These are phyloP conservation scores for Arthrobotrys megalospora DNA, from an alignment of 2,329 filamentous ascomycete genomes.

Conservation along the genomic window DNA sequence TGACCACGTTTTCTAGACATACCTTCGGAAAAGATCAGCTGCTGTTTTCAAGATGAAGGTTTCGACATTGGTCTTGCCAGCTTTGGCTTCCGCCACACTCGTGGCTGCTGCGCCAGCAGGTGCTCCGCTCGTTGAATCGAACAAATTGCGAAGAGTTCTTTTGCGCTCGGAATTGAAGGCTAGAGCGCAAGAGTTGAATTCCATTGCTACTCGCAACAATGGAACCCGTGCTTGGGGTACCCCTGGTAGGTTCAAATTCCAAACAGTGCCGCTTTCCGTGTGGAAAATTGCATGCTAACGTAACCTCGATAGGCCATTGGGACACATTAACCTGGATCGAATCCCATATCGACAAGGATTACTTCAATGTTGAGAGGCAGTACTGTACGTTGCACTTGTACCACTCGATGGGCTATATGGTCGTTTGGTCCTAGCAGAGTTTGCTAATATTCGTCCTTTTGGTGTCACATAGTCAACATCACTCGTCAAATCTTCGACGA, in stretches of 20 bases:
- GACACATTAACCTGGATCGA: conserved; percentile 62
- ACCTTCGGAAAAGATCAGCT: conserved; percentile 10
- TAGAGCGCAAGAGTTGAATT: conserved; percentile 69
- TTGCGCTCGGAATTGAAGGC: conserved; percentile 68
- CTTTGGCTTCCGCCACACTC: conserved; percentile 50
- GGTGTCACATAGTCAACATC: conserved; percentile 51
- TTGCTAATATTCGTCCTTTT: conserved; percentile 20
- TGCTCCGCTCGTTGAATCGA: conserved; percentile 66
- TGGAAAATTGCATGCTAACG: conserved; percentile 12
- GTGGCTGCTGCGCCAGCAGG: conserved; percentile 46
- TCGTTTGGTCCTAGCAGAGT: background rate
- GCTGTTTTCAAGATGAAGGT: conserved; percentile 42
- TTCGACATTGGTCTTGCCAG: conserved; percentile 45
- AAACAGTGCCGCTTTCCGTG: background rate
- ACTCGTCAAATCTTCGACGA: conserved; percentile 38
- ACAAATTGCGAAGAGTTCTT: conserved; percentile 68
- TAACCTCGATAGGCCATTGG: conserved; percentile 62
- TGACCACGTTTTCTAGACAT: conserved; percentile 1
- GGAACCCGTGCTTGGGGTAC: conserved; percentile 70
- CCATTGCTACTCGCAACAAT: conserved; percentile 67
- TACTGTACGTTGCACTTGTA: conserved; percentile 55
- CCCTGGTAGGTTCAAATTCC: conserved; percentile 68
- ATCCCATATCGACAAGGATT: conserved; percentile 40
- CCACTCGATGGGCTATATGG: conserved; percentile 49
- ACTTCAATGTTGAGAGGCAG: conserved; percentile 55